These are phyloP conservation scores for Zygnema cylindricum DNA, from an alignment of 139 green algal genomes.

Conservation along the genomic window DNA sequence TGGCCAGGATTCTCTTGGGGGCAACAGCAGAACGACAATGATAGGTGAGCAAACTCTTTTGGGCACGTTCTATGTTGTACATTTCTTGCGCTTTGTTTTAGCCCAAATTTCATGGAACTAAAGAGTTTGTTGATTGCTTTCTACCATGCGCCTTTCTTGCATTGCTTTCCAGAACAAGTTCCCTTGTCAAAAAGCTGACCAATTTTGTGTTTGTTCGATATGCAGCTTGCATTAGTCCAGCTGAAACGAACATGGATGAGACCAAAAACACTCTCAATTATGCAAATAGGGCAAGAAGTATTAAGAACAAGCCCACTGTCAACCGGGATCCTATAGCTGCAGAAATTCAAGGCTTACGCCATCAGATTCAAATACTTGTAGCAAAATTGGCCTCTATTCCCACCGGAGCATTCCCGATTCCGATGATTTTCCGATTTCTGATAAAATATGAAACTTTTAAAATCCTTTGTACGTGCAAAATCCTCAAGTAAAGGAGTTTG, in stretches of 20 bases:
- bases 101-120: too few species aligned
- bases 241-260: constrained; percentile 67
- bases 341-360: constrained; percentile 67
- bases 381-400: constrained; percentile 22
- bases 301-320: constrained; percentile 94
- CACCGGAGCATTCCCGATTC: not conserved
- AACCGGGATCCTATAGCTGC: constrained; percentile 11
- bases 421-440: not conserved
- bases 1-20: constrained; percentile 69
- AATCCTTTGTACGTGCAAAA: too few species aligned
- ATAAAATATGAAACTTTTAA: too few species aligned
- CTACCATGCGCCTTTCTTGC: too few species aligned
- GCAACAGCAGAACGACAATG: constrained; percentile 71
- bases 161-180: too few species aligned
- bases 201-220: not conserved
- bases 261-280: constrained; percentile 72
- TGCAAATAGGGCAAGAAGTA: constrained; percentile 74
- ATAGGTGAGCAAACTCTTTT: constrained; percentile 56
- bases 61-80: not conserved
- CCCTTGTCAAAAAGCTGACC: too few species aligned
- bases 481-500: not conserved
- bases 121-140: too few species aligned
- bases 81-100: not conserved
- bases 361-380: constrained; percentile 69
- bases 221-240: constrained; percentile 68